phyloP scores from a whole-genome alignment of 2,329 filamentous ascomycete species.

The Colletotrichum sp. region DNA sequence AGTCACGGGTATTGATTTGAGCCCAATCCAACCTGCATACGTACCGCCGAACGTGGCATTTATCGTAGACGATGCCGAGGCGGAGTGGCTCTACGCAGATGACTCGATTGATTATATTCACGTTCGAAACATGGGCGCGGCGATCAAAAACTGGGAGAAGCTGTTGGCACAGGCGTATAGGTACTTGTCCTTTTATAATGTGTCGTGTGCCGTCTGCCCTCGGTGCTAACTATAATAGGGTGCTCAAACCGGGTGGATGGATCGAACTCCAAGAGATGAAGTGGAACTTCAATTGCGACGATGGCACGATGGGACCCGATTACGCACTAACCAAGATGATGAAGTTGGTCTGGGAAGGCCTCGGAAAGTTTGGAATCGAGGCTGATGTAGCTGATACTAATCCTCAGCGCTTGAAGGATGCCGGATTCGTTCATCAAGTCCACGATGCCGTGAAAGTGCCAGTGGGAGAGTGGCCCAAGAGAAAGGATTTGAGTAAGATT shows the following conservation, averaged over 20 bases:
- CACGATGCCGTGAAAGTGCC: slow-evolving; percentile 49
- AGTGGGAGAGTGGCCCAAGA: slow-evolving; percentile 55
- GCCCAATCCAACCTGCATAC: slow-evolving; percentile 22
- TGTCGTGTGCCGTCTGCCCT: slow-evolving; percentile 29
- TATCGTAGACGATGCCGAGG: slow-evolving; percentile 46
- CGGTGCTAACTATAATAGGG: neutral
- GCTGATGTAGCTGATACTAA: slow-evolving; percentile 53
- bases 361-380: slow-evolving; percentile 54
- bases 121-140: neutral
- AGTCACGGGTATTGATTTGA: slow-evolving; percentile 6
- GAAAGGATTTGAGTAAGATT: slow-evolving; percentile 47
- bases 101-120: slow-evolving; percentile 50
- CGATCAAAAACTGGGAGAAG: neutral
- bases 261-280: slow-evolving; percentile 48
- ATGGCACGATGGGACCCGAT: slow-evolving; percentile 35
- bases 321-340: slow-evolving; percentile 32
- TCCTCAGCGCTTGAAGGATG: slow-evolving; percentile 50
- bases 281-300: slow-evolving; percentile 44
- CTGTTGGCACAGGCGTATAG: neutral
- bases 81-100: slow-evolving; percentile 39
- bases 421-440: slow-evolving; percentile 51
- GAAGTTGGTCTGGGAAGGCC: slow-evolving; percentile 55
- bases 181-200: neutral
- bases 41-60: slow-evolving; percentile 56
- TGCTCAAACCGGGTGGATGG: too few species aligned